Percentiles rank a stretch among this genome's conserved stretches.
These are phyloP conservation scores for Mycothermus thermophilus DNA, from an alignment of 495 filamentous ascomycete genomes.

Conservation along the genomic window DNA sequence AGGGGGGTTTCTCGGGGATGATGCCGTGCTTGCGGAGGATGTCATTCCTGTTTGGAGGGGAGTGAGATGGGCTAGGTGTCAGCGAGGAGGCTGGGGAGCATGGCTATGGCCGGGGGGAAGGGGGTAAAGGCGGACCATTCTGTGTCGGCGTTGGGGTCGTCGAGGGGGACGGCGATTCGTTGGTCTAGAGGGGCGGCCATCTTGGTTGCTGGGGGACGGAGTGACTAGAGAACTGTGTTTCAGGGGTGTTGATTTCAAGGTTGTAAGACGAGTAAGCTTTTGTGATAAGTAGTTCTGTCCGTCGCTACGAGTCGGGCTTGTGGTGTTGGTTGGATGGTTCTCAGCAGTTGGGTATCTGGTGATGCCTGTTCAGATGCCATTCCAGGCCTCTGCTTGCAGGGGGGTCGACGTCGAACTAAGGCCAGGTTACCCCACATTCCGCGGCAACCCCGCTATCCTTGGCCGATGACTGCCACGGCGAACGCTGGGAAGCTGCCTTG, in stretches of 20 bases:
- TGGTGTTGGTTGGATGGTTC: too few relatives aligned
- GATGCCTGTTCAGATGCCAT: too few relatives aligned
- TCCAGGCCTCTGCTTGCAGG: too few relatives aligned
- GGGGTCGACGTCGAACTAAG: too few relatives aligned
- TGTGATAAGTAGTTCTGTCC: too few relatives aligned
- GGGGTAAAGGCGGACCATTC: constrained; percentile 56
- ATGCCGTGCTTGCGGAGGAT: constrained; percentile 93
- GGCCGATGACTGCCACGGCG: too few relatives aligned
- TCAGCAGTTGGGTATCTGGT: too few relatives aligned
- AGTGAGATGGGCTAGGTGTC: not conserved
- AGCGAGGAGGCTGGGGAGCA: too few relatives aligned
- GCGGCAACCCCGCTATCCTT: too few relatives aligned
- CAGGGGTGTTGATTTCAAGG: not conserved
- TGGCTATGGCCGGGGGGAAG: constrained; percentile 1
- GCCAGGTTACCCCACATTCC: too few relatives aligned
- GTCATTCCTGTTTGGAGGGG: constrained; percentile 61
- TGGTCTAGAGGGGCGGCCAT: constrained; percentile 65
- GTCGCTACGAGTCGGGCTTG: too few relatives aligned
- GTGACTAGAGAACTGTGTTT: constrained; percentile 1
- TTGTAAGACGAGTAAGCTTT: constrained; percentile 1
- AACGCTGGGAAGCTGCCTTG: too few relatives aligned
- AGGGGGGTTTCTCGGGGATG: constrained; percentile 91
- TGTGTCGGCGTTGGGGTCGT: constrained; percentile 91
- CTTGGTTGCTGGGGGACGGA: constrained; percentile 12
- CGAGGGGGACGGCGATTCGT: constrained; percentile 63